These are phyloP conservation scores for Candida dubliniensis DNA, from an alignment of 1,139 yeast species.

Conservation along the genomic window DNA sequence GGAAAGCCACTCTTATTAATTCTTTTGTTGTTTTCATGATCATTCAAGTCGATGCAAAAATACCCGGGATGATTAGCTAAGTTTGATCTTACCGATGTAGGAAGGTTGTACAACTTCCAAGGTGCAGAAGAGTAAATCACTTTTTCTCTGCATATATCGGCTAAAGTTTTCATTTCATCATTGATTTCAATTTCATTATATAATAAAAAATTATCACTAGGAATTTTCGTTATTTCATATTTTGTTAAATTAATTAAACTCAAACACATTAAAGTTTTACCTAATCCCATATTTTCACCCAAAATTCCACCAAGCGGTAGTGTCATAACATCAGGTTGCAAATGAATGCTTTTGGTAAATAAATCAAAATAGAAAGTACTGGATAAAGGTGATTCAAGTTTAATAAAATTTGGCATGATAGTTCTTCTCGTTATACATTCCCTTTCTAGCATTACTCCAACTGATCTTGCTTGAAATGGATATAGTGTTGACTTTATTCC, in stretches of 20 bases:
- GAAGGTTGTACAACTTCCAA: constrained; percentile 56
- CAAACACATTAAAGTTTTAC: constrained; percentile 67
- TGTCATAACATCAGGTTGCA: constrained; percentile 38
- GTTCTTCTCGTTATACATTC: constrained; percentile 40
- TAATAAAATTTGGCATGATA: constrained; percentile 46
- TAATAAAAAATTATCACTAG: constrained; percentile 30
- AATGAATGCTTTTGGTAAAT: constrained; percentile 23
- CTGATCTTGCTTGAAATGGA: constrained; percentile 57
- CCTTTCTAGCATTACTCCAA: constrained; percentile 56
- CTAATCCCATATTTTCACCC: constrained; percentile 79
- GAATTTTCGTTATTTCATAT: constrained; percentile 49
- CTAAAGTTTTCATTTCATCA: constrained; percentile 21
- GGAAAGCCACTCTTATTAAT: constrained; percentile 10
- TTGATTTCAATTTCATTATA: constrained; percentile 11
- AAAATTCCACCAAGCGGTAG: constrained; percentile 67
- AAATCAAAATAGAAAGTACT: constrained; percentile 36
- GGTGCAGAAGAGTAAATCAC: constrained; percentile 52
- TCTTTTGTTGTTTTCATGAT: constrained; percentile 14
- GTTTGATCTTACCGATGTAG: constrained; percentile 38
- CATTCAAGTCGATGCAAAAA: constrained; percentile 23
- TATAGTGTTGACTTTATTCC: constrained; percentile 56
- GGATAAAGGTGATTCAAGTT: constrained; percentile 23
- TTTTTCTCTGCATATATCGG: constrained; percentile 41
- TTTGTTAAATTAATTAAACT: constrained; percentile 59
- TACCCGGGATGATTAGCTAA: constrained; percentile 43